Conservation (phyloP, 192 early-diverging fungal species). For the Linnemannia hyalina region DNA sequence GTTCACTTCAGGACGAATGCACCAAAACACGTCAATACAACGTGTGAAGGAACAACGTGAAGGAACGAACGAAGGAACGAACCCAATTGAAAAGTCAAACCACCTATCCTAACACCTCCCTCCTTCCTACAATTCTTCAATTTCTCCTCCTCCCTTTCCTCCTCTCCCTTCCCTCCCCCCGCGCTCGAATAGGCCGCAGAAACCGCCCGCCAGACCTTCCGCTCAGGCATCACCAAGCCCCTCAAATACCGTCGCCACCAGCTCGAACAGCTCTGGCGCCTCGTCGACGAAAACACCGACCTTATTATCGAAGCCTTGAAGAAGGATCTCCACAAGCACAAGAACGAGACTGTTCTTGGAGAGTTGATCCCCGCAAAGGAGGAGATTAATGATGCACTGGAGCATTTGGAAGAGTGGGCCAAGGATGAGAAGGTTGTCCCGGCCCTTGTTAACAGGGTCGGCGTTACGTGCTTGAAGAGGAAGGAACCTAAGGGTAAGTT, state of each 20-base stretch:
- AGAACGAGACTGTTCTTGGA: slow-evolving; percentile 39
- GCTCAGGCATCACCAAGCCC: slow-evolving; percentile 39
- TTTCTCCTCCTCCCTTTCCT: no score
- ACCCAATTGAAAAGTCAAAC: no score
- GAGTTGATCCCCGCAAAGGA: slow-evolving; percentile 56
- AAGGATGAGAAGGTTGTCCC: slow-evolving; percentile 64
- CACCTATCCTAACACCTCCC: not conserved
- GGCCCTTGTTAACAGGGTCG: slow-evolving; percentile 59
- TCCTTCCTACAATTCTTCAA: not conserved
- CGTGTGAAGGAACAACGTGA: no score
- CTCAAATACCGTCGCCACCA: slow-evolving; percentile 61
- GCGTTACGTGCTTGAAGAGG: slow-evolving; percentile 66
- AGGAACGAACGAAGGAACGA: not conserved
- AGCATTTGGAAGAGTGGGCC: slow-evolving; percentile 74
- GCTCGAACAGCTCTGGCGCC: slow-evolving; percentile 46
- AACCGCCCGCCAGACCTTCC: slow-evolving; percentile 48
- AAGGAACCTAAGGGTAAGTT: slow-evolving; percentile 83
- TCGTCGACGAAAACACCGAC: slow-evolving; percentile 54
- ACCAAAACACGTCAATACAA: not conserved
- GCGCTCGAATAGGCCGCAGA: slow-evolving; percentile 19
- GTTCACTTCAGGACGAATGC: not conserved
- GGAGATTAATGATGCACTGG: slow-evolving; percentile 60
- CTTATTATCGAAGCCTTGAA: slow-evolving; percentile 37
- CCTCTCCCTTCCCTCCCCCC: not conserved
- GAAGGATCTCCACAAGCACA: slow-evolving; percentile 55